Percentiles rank a stretch among this genome's conserved stretches.
phyloP scores from a whole-genome alignment of 768 basidiomycete genomes.

The Russula vinacea region DNA sequence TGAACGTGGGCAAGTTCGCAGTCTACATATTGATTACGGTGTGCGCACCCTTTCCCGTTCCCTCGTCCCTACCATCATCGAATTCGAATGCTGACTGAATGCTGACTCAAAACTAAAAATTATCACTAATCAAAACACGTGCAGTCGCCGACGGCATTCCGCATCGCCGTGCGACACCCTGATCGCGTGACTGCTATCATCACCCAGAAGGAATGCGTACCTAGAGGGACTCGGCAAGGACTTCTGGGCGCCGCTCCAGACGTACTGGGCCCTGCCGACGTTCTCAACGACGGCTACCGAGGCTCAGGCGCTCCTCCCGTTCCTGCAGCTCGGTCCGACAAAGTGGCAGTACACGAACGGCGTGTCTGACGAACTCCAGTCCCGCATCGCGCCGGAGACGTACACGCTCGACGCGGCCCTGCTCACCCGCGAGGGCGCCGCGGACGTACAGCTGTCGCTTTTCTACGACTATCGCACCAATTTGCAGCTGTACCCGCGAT shows the following conservation, averaged over 20 bases:
- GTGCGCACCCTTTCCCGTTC: constrained; percentile 34
- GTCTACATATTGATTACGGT: constrained; percentile 54
- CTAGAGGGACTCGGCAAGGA: constrained; percentile 42
- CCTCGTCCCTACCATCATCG: not conserved
- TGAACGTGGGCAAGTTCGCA: constrained; percentile 41
- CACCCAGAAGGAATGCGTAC: constrained; percentile 50
- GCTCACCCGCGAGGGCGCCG: constrained; percentile 40
- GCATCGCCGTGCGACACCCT: constrained; percentile 41
- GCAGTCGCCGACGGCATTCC: constrained; percentile 35
- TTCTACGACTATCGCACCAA: constrained; percentile 45
- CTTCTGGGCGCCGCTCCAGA: constrained; percentile 40
- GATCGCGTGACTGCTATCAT: constrained; percentile 45
- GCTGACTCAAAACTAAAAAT: not conserved
- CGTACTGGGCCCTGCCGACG: constrained; percentile 35
- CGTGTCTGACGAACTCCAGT: constrained; percentile 1
- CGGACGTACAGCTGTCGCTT: constrained; percentile 45
- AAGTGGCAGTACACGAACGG: constrained; percentile 16
- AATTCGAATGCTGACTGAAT: not conserved
- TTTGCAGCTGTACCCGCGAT: constrained; percentile 43
- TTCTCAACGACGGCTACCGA: constrained; percentile 1
- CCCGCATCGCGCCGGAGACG: constrained; percentile 27
- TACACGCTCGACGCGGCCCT: constrained; percentile 46
- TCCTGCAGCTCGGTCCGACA: constrained; percentile 9
- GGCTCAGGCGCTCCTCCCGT: constrained; percentile 6
- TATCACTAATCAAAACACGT: not conserved